These are phyloP conservation scores for Naganishia cerealis DNA, from an alignment of 1,284 basidiomycete species.

Conservation along the genomic window DNA sequence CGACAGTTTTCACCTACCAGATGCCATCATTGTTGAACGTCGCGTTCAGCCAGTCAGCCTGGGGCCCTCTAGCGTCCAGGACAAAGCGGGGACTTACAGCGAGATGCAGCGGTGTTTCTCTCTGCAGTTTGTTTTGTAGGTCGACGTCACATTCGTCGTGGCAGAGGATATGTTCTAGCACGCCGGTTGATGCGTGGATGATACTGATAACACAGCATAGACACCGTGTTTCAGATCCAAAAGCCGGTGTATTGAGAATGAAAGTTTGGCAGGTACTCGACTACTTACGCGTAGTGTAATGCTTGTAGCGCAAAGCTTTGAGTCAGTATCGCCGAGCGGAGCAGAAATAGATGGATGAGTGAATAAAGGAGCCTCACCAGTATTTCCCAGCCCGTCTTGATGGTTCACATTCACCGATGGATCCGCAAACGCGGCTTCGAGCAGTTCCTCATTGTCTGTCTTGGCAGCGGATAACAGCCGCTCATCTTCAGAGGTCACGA, in stretches of 20 bases:
- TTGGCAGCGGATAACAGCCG: conserved; percentile 72
- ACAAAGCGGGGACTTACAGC: conserved; percentile 58
- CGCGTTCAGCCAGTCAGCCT: no score
- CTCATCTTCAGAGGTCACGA: conserved; percentile 60
- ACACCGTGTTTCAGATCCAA: no score
- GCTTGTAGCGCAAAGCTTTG: conserved; percentile 55
- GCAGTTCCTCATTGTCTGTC: conserved; percentile 69
- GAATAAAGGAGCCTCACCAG: conserved; percentile 55
- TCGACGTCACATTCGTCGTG: conserved; percentile 81
- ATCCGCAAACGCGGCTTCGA: conserved; percentile 62
- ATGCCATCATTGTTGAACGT: neutral
- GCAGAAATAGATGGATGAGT: neutral
- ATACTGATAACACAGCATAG: conserved; percentile 37
- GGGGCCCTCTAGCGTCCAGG: neutral
- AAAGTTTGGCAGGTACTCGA: conserved; percentile 51
- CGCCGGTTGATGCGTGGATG: conserved; percentile 61
- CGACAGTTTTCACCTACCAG: conserved; percentile 54
- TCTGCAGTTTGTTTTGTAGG: conserved; percentile 69
- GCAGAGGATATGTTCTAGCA: conserved; percentile 71
- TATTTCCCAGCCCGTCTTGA: conserved; percentile 78
- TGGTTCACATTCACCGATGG: conserved; percentile 66
- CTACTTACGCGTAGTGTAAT: conserved; percentile 73
- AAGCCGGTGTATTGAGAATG: conserved; percentile 36
- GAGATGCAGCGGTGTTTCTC: conserved; percentile 78
- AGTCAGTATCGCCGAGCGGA: neutral